Evolutionary conservation across 495 filamentous ascomycete species (phyloP).

Genomic region (Penicillium verhagenii): DNA sequence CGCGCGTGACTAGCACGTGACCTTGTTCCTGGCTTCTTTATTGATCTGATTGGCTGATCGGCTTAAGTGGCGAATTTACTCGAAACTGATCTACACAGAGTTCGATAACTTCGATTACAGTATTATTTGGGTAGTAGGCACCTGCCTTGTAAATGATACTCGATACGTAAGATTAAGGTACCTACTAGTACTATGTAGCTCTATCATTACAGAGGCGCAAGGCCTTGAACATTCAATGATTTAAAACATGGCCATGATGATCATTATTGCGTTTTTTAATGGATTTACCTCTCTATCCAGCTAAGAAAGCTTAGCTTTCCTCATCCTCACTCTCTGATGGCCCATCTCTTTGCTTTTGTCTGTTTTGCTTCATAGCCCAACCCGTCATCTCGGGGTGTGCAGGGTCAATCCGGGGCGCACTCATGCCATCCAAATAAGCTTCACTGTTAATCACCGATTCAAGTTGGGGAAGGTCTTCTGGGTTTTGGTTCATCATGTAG

Average conservation of each 20-base stretch:
- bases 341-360: constrained; percentile 33
- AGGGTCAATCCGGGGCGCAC: constrained; percentile 58
- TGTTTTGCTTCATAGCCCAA: constrained; percentile 52
- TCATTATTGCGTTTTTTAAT: neutral
- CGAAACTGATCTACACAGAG: too few relatives aligned
- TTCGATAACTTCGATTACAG: too few relatives aligned
- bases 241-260: too few relatives aligned
- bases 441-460: constrained; percentile 53
- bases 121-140: too few relatives aligned
- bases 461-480: constrained; percentile 48
- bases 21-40: neutral
- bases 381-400: constrained; percentile 47
- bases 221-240: too few relatives aligned
- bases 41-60: constrained; percentile 22
- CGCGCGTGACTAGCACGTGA: constrained; percentile 28
- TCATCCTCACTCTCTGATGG: constrained; percentile 24
- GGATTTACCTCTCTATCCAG: neutral
- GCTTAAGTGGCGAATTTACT: constrained; percentile 10
- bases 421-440: constrained; percentile 64
- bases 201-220: too few relatives aligned
- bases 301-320: constrained; percentile 10
- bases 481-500: constrained; percentile 56
- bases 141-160: too few relatives aligned
- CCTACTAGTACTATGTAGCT: too few relatives aligned
- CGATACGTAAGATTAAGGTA: too few relatives aligned